Evolutionary conservation across 1,139 yeast species (phyloP), one percentile per base, ranked within the genome.

Genomic region (Kluyveromyces sp.): DNA sequence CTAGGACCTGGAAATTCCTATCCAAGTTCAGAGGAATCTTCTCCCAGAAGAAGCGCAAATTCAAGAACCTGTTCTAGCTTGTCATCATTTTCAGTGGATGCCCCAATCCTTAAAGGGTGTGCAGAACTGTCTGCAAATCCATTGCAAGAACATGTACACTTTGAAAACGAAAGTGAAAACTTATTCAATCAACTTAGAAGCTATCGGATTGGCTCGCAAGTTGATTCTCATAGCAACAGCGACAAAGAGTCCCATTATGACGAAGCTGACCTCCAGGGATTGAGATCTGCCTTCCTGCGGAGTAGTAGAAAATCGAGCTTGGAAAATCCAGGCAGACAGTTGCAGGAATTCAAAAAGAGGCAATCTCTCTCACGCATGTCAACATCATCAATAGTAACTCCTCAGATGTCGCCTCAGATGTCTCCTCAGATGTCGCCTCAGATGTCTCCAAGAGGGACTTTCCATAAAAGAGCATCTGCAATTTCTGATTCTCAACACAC

Each of bases 171-270:
- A 10, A 42, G 41, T 26, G 45, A 42, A 26, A 25, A 37, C 15
- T 25, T 42, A 32, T 42, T 42, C 41, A 42, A 42, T 31, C 40
- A 42, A 7, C 34, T 42, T 25, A 4, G 41, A 8, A 36, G 10
- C 21, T 42, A 25, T 29, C 28, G 25, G 27, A 5, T 32, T 31
- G 33, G 32, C 15, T 37, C 25, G 15, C 31, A 42, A 15, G 35
- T 4, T 2, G 25, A 21, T 25, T 36, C 37, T 7, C 10, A 8
- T 4, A 10, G 15, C 7, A 4, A 21, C 39, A 15, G 21, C 21
- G 21, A 15, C 21, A 15, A 15, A 15, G 21, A 15, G 21, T 15
- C 21, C 21, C 21, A 15, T 15, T n/a, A 37, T 27, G 39, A 27
- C 6, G 39, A 29, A 8, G 31, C 28, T 8, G 41, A 38, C 15